Evolutionary conservation across 805 yeast species (phyloP).

Genomic region (Yamadazyma phyllophila): DNA sequence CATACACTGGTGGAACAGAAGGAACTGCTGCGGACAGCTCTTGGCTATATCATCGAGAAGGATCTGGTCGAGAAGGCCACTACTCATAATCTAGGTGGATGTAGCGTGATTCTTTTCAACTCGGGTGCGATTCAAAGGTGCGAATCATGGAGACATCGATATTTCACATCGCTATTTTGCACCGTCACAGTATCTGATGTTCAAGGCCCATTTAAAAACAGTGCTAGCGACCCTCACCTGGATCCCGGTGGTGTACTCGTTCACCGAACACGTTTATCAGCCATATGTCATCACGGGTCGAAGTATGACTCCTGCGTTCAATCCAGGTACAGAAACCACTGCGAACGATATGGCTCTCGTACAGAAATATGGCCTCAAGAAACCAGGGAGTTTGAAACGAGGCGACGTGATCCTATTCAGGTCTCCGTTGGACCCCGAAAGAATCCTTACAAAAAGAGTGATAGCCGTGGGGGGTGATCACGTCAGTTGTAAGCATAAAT

Average conservation of each 20-base stretch:
- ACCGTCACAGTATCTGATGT: background rate
- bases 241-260: slow-evolving; percentile 75
- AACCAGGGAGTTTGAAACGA: slow-evolving; percentile 44
- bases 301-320: slow-evolving; percentile 88
- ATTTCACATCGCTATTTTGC: too few species aligned
- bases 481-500: slow-evolving; percentile 59
- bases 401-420: slow-evolving; percentile 77
- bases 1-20: slow-evolving; percentile 73
- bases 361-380: slow-evolving; percentile 58
- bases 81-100: slow-evolving; percentile 3
- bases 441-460: slow-evolving; percentile 74
- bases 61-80: slow-evolving; percentile 58
- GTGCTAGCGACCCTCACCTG: slow-evolving; percentile 46
- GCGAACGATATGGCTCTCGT: slow-evolving; percentile 62
- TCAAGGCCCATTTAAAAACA: slow-evolving; percentile 4
- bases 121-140: too few species aligned
- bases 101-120: too few species aligned
- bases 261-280: slow-evolving; percentile 69
- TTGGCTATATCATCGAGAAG: slow-evolving; percentile 76
- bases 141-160: too few species aligned
- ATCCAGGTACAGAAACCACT: slow-evolving; percentile 54
- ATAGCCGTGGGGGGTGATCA: slow-evolving; percentile 73
- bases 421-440: slow-evolving; percentile 79
- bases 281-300: slow-evolving; percentile 73
- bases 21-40: slow-evolving; percentile 69